Conservation (phyloP, 1,284 basidiomycete species). For the Ceratobasidium sp. region DNA sequence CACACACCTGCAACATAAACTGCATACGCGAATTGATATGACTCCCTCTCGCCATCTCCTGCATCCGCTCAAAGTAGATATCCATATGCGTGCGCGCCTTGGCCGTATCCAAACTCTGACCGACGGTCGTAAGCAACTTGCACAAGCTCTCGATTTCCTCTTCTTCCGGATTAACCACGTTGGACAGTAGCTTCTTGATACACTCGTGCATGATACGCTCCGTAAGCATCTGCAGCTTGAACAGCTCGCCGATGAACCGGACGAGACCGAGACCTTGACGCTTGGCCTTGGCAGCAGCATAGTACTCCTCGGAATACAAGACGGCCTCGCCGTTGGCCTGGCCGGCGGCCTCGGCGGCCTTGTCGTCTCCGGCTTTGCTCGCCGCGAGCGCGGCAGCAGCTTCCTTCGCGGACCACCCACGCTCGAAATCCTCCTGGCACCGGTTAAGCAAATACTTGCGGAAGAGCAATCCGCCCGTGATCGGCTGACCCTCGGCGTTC, state of each 20-base stretch:
- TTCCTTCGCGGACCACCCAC: slow-evolving; percentile 69
- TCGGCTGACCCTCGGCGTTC: slow-evolving; percentile 83
- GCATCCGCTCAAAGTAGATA: slow-evolving; percentile 93
- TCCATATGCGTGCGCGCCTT: slow-evolving; percentile 90
- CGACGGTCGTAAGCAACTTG: slow-evolving; percentile 92
- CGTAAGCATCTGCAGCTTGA: slow-evolving; percentile 96
- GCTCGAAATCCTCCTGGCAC: slow-evolving; percentile 74
- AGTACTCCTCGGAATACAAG: slow-evolving; percentile 96
- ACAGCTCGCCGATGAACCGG: slow-evolving; percentile 97
- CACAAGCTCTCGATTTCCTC: slow-evolving; percentile 81
- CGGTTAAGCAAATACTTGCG: slow-evolving; percentile 74
- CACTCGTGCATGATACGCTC: slow-evolving; percentile 96
- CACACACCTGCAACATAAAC: slow-evolving; percentile 92
- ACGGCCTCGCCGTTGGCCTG: slow-evolving; percentile 68
- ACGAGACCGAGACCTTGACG: slow-evolving; percentile 96
- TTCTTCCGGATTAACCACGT: too few species aligned
- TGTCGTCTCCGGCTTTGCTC: slow-evolving; percentile 67
- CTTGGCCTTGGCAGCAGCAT: slow-evolving; percentile 96
- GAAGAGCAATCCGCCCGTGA: slow-evolving; percentile 77
- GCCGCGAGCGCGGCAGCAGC: slow-evolving; percentile 64
- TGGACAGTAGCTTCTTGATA: too few species aligned
- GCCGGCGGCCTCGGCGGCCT: slow-evolving; percentile 65
- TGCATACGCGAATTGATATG: slow-evolving; percentile 90
- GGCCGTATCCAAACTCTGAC: slow-evolving; percentile 80
- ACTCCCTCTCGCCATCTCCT: slow-evolving; percentile 79